phyloP scores from a whole-genome alignment of 2,329 filamentous ascomycete species.

The Xylaria digitata region DNA sequence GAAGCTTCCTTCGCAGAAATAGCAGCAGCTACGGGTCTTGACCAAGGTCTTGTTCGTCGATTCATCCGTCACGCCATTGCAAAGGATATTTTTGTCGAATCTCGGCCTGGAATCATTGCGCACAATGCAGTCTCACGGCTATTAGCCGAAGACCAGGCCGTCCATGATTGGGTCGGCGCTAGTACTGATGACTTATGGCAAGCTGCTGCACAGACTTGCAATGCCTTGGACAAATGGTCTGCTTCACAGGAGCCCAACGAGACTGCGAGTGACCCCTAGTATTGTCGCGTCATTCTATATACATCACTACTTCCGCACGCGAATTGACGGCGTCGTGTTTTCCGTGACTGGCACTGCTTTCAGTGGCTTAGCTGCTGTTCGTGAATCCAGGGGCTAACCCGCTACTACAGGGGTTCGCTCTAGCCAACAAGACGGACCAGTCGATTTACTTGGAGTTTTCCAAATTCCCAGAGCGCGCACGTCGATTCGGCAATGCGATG shows the following conservation, averaged over 20 bases:
- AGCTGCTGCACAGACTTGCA: slow-evolving; percentile 37
- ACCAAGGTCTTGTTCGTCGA: slow-evolving; percentile 36
- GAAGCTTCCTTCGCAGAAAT: slow-evolving; percentile 43
- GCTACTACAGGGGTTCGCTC: slow-evolving; percentile 37
- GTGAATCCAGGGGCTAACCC: no score
- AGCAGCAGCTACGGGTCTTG: slow-evolving; percentile 36
- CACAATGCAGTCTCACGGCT: slow-evolving; percentile 41
- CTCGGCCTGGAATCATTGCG: slow-evolving; percentile 34
- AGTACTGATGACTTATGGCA: slow-evolving; percentile 42
- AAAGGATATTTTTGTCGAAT: slow-evolving; percentile 37
- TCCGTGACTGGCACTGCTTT: no score
- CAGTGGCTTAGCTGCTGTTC: neutral
- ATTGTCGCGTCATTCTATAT: no score
- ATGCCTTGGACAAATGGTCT: slow-evolving; percentile 38
- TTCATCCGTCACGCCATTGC: slow-evolving; percentile 37
- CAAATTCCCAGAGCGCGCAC: slow-evolving; percentile 38
- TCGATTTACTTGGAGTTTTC: slow-evolving; percentile 40
- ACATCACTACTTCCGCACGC: no score
- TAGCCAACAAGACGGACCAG: slow-evolving; percentile 40
- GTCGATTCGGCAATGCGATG: slow-evolving; percentile 43
- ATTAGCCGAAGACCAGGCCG: slow-evolving; percentile 37
- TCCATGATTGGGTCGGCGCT: slow-evolving; percentile 40
- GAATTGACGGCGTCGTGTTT: no score
- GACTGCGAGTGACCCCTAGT: slow-evolving; percentile 16
- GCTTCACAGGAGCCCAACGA: slow-evolving; percentile 40